These are phyloP conservation scores for Pinus albicaulis DNA, from an alignment of 75 land plant species.

Conservation along the genomic window DNA sequence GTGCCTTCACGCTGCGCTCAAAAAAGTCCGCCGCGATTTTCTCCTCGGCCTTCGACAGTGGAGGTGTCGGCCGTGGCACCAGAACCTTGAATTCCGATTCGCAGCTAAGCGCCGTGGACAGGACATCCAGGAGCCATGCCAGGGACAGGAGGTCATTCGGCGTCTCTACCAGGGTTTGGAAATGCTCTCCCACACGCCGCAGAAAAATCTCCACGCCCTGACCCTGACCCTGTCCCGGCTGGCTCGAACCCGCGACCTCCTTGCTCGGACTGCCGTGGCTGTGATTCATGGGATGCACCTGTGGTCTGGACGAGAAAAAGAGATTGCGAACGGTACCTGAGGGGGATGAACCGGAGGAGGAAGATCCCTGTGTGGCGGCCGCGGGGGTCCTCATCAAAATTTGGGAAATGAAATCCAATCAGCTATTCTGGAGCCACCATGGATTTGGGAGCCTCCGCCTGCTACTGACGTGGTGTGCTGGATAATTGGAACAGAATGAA, in stretches of 20 bases:
- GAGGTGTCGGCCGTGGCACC: constrained; percentile 18
- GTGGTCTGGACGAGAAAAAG: background rate
- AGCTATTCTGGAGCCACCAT: no score
- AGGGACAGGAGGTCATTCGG: constrained; percentile 34
- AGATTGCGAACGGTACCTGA: background rate
- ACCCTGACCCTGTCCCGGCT: constrained; percentile 6
- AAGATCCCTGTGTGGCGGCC: no score
- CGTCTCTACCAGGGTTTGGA: constrained; percentile 24
- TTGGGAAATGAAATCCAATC: no score
- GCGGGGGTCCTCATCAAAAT: no score
- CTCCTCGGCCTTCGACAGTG: constrained; percentile 27
- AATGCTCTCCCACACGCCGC: constrained; percentile 39
- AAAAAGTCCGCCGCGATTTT: constrained; percentile 36
- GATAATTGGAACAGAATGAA: no score
- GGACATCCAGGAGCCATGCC: constrained; percentile 41
- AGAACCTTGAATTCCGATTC: constrained; percentile 42
- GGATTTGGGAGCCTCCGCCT: no score
- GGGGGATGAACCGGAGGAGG: background rate
- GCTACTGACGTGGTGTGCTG: no score
- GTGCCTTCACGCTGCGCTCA: constrained; percentile 53
- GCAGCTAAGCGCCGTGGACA: constrained; percentile 37
- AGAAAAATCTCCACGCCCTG: constrained; percentile 48
- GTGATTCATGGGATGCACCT: constrained; percentile 10
- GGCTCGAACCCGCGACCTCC: constrained; percentile 7
- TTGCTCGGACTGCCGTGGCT: background rate